Evolutionary conservation across 2,329 filamentous ascomycete species (phyloP), one percentile per base, ranked within the genome.

Genomic region (Penicillium sp.): DNA sequence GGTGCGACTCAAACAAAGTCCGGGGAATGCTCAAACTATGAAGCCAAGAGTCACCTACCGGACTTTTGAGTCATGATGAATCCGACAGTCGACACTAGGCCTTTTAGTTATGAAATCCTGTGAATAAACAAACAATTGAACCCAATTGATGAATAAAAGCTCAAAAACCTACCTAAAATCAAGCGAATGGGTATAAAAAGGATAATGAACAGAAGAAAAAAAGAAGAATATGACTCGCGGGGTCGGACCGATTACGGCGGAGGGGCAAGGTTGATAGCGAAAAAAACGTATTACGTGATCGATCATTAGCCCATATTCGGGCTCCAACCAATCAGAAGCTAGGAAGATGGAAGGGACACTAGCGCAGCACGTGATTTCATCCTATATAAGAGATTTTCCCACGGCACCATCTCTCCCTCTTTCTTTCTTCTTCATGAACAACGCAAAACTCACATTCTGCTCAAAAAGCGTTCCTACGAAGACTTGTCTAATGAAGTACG

Each of bases 381-480:
- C 19, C n/a, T 42, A 59, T 43, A 59, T 58, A 60, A 64, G 46
- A 59, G 59, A 51, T 55, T 60, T 61, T 59, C 58, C 32, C 23
- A 40, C 23, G 16, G 7, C 18, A 3, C n/a, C 23, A 55, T 61
- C 61, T 66, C 62, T 64, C 65, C 59, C 63, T 67, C 66, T 65
- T 66, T 62, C 65, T 71, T 70, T 65, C 60, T 65, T 74, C 70
- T 71, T 67, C 72, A 78, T 79, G 78, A 82, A 81, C 79, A 82
- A 82, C 80, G 80, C 80, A 80, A 79, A 74, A 72, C 27, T 55
- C 63, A 79, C 77, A 78, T 81, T 80, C 79, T 79, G 70, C 73
- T 67, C 66, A 65, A 79, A 81, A 81, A 81, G 79, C 79, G 78
- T 81, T 82, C 80, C 79, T 76, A 72, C 75, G 77, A 79, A 78